phyloP scores from a whole-genome alignment of 2,329 filamentous ascomycete genomes.

The Botryotinia convoluta region DNA sequence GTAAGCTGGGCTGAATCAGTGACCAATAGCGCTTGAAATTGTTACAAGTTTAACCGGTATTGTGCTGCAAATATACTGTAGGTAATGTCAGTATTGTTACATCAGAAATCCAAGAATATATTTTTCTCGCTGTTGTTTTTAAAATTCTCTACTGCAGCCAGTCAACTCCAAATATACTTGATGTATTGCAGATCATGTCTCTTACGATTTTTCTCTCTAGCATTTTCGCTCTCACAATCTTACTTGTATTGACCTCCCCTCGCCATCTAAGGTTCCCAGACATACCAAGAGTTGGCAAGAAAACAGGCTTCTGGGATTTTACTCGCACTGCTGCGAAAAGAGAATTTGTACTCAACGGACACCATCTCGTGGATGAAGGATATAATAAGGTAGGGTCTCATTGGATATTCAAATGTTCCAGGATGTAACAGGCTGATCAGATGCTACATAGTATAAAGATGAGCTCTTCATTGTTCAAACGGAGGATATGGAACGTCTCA shows the following conservation, averaged over 20 bases:
- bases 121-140: neutral
- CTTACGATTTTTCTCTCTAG: neutral
- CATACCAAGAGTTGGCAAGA: neutral
- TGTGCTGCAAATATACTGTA: neutral
- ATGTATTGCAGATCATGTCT: neutral
- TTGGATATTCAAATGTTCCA: neutral
- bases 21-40: neutral
- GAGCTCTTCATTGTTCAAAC: conserved; percentile 1
- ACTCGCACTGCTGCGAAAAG: neutral
- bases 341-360: conserved; percentile 1
- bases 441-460: neutral
- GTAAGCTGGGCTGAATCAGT: neutral
- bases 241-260: neutral
- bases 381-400: neutral
- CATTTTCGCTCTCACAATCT: neutral
- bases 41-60: neutral
- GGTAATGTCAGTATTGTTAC: neutral
- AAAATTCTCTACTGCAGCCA: neutral
- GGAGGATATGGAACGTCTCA: neutral
- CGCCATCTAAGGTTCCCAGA: neutral
- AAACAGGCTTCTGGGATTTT: neutral
- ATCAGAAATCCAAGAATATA: neutral
- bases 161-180: neutral
- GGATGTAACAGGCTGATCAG: neutral
- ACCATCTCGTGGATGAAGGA: neutral